phyloP scores from a whole-genome alignment of 805 yeast genomes.

The Spathaspora boniae region DNA sequence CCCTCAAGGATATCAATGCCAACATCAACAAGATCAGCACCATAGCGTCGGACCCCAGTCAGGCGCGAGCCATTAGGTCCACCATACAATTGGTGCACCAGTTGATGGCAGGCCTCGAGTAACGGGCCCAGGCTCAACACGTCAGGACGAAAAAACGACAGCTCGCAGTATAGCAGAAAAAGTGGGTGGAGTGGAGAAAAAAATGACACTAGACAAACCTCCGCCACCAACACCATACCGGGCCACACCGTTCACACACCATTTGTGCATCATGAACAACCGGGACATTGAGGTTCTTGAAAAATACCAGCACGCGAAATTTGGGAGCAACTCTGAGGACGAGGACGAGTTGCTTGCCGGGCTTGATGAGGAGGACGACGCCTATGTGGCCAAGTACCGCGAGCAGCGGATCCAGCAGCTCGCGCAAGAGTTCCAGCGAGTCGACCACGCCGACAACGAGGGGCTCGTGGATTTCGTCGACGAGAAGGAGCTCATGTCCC shows the following conservation, averaged over 20 bases:
- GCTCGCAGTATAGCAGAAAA: background rate
- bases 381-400: conserved; percentile 46
- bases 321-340: conserved; percentile 27
- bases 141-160: background rate
- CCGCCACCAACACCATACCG: background rate
- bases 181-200: no score
- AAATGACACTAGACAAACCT: background rate
- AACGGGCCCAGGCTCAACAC: background rate
- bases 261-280: conserved; percentile 23
- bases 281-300: conserved; percentile 36
- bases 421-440: conserved; percentile 38
- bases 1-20: conserved; percentile 27
- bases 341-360: conserved; percentile 47
- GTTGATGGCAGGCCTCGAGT: background rate
- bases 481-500: conserved; percentile 57
- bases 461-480: conserved; percentile 20
- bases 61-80: conserved; percentile 15
- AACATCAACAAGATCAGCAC: conserved; percentile 24
- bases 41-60: conserved; percentile 14
- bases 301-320: conserved; percentile 41
- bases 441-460: conserved; percentile 34
- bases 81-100: conserved; percentile 12
- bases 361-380: conserved; percentile 43
- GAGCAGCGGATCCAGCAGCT: conserved; percentile 63
- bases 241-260: background rate